Evolutionary conservation across 257 asterid genomes (phyloP).

Genomic region (Solanum acaule): DNA sequence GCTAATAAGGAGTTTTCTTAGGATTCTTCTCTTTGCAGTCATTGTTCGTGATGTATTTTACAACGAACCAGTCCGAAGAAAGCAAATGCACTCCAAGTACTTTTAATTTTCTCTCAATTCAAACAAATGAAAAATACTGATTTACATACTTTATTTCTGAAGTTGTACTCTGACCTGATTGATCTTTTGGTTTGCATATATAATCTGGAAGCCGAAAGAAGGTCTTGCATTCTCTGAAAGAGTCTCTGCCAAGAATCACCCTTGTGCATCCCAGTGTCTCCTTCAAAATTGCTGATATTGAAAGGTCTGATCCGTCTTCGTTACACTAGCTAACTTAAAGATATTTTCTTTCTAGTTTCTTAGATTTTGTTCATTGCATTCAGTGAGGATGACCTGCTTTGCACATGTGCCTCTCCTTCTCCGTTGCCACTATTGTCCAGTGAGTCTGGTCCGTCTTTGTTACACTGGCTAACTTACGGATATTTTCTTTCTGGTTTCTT

Average conservation of each 20-base stretch:
- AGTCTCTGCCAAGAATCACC: conserved; percentile 62
- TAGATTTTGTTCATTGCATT: conserved; percentile 20
- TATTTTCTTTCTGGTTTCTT: too few relatives aligned
- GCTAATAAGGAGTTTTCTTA: conserved; percentile 12
- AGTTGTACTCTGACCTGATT: conserved; percentile 11
- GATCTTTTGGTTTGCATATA: conserved; percentile 15
- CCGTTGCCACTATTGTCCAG: too few relatives aligned
- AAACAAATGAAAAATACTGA: neutral
- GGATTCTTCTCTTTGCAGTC: neutral
- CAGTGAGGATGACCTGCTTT: conserved; percentile 64
- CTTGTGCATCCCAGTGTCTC: conserved; percentile 58
- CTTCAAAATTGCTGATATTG: conserved; percentile 62
- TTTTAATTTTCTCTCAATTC: neutral
- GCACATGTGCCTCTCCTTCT: conserved; percentile 20
- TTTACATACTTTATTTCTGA: neutral
- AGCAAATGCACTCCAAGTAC: neutral
- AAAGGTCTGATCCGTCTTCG: conserved; percentile 68
- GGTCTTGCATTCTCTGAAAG: conserved; percentile 61
- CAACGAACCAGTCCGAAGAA: neutral
- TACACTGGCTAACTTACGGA: too few relatives aligned
- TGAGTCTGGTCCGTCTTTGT: too few relatives aligned
- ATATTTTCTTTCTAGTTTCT: conserved; percentile 2
- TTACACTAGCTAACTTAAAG: conserved; percentile 6
- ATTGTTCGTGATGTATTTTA: neutral
- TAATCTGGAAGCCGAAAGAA: conserved; percentile 51